Evolutionary conservation across 345 rosid species (phyloP), one percentile per base, ranked within the genome.

Genomic region (Salix brachista): DNA sequence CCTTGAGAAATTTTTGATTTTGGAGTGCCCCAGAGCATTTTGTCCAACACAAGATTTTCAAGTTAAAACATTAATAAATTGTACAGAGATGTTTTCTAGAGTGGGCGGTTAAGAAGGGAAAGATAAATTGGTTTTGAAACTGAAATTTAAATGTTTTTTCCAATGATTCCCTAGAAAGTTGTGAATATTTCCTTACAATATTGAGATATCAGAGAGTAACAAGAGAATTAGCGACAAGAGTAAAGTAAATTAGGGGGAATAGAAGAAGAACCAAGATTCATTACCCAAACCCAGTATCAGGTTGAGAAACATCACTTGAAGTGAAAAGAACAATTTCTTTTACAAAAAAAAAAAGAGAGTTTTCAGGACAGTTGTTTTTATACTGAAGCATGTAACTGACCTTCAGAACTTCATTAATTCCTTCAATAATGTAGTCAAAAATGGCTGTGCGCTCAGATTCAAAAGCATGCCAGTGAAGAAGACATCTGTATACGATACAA

Each of bases 401-500:
- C 98, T 93, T 93, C 74, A 93, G 85, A 76, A 86, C 90, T 77
- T 88, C 93, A 82, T 93, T 93, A 75, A 93, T 87, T 78, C 97
- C 94, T 82, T 91, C 99, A 79, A 96, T 92, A 56, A 93, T 87
- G 79, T 85, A 86, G 80, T 93, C 97, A 88, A 96, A 96, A 73
- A 96, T 91, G 67, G 91, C 84, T 13, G 96, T 91, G 79, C 96
- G 83, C 85, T 93, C 99, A 64, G 97, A 91, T 81, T 96, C 98
- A 81, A 91, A 93, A 84, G 96, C 90, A 80, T 84, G 99, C 99
- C 99, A 93, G 72, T 90, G 92, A 83, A 85, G 88, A 85, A 96
- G 97, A 86, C 94, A 92, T 85, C 90, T 91, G 86, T 89, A 93
- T 71, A 93, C 88, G 67, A 92, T 85, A 84, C 96, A 92, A 79